Evolutionary conservation across 2,329 filamentous ascomycete species (phyloP), one percentile per base, ranked within the genome.

Genomic region (Ramularia collo-cygni): DNA sequence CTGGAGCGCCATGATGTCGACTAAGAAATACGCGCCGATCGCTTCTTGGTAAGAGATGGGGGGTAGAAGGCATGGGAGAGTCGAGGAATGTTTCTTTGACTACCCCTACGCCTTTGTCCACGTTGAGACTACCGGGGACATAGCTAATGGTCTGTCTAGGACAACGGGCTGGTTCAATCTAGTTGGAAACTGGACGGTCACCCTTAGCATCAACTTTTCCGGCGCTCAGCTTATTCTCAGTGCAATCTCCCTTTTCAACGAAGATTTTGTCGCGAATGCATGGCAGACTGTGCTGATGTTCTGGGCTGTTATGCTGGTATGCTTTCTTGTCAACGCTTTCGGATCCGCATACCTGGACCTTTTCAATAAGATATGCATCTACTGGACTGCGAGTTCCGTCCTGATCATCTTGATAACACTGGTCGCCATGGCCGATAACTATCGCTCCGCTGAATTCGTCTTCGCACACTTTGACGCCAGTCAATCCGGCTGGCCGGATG

Each of bases 221-320:
- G 86, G 84, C 3, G 83, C 79, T 0, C 76, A 87, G 49, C 74
- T 83, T 16, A 77, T 83, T 41, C 67, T 85, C 14, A 77, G 72
- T 35, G 79, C 80, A 2, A 82, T 85, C 46, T 72, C 75, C n/a
- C 64, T 85, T 1, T 85, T 78, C 72, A 66, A 80, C n/a, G 78
- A 83, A 44, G 73, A 79, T 47, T 85, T 77, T 55, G 77, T 77
- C 14, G 70, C 81, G 8, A 84, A 76, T 48, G 63, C 70, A 36
- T 85, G 77, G 75, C 81, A 85, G 63, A 85, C 80, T 0, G 74
- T 85, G 2, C 65, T 85, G 12, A 76, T 73, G 67, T 85, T 84
- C 59, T 85, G 81, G 81, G 79, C 76, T 1, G 76, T 84, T 14
- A 83, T 82, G 74, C 48, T 77, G 5, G 58, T 83, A 17, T 81